Evolutionary conservation across 768 basidiomycete species (phyloP).

Genomic region (Steccherinum ochraceum): DNA sequence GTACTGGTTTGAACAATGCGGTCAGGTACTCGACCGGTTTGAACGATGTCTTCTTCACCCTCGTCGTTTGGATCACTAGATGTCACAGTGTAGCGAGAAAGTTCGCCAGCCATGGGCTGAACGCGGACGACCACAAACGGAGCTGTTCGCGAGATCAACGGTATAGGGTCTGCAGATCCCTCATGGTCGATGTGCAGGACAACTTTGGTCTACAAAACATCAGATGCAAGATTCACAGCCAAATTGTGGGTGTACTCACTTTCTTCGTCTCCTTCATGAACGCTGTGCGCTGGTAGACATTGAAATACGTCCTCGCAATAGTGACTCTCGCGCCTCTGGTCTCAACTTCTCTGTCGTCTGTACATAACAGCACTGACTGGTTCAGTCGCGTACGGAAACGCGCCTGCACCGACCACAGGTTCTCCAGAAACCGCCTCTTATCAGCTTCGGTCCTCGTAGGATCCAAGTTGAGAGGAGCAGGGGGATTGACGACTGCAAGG

Average conservation of each 20-base stretch:
- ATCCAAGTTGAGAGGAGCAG: slow-evolving; percentile 58
- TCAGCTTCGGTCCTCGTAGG: slow-evolving; percentile 56
- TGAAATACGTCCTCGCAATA: slow-evolving; percentile 78
- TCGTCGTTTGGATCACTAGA: slow-evolving; percentile 72
- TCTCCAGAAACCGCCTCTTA: slow-evolving; percentile 81
- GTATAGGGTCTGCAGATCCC: slow-evolving; percentile 70
- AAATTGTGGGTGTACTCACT: slow-evolving; percentile 33
- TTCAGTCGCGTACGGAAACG: slow-evolving; percentile 66
- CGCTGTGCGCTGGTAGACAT: slow-evolving; percentile 77
- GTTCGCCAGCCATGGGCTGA: slow-evolving; percentile 77
- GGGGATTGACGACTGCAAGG: slow-evolving; percentile 72
- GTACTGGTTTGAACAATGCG: slow-evolving; percentile 79
- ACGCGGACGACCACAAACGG: slow-evolving; percentile 79
- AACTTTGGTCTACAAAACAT: slow-evolving; percentile 64
- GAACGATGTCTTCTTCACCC: slow-evolving; percentile 77
- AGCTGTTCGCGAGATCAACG: slow-evolving; percentile 61
- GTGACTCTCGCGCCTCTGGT: slow-evolving; percentile 53
- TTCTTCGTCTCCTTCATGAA: slow-evolving; percentile 77
- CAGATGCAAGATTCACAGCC: slow-evolving; percentile 3
- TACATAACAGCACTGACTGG: slow-evolving; percentile 64
- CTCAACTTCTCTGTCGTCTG: slow-evolving; percentile 75
- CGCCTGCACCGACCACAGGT: slow-evolving; percentile 86
- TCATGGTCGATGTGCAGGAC: slow-evolving; percentile 80
- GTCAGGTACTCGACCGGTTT: slow-evolving; percentile 64
- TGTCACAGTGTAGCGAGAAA: slow-evolving; percentile 72